Conservation (phyloP, 495 filamentous ascomycete species). For the Lepraria neglecta region DNA sequence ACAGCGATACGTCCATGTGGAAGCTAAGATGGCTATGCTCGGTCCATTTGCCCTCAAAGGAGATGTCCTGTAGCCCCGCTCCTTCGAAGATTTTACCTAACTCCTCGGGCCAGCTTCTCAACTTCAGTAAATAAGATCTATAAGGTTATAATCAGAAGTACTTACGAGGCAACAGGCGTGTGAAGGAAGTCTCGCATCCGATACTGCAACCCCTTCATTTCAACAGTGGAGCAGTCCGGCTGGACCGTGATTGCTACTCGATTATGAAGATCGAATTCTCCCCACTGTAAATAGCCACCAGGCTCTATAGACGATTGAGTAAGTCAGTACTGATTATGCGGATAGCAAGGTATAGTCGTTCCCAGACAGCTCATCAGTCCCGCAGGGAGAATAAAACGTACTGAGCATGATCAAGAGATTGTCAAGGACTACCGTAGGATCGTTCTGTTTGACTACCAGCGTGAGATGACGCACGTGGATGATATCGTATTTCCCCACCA, state of each 20-base stretch:
- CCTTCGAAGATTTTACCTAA: background rate
- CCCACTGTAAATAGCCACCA: background rate
- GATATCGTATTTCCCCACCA: conserved; percentile 34
- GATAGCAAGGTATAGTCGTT: too few relatives aligned
- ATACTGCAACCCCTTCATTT: background rate
- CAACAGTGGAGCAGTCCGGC: background rate
- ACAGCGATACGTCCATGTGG: too few relatives aligned
- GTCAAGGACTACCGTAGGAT: background rate
- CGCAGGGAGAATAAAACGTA: background rate
- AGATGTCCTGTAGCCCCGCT: background rate
- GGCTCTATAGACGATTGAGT: background rate
- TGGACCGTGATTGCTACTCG: background rate
- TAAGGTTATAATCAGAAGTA: background rate
- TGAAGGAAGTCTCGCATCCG: background rate
- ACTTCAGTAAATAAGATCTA: background rate
- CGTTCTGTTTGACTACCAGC: conserved; percentile 28
- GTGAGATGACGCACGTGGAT: conserved; percentile 35
- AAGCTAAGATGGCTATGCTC: background rate
- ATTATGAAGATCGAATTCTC: background rate
- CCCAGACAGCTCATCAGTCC: background rate
- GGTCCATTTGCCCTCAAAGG: background rate
- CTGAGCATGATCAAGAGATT: background rate
- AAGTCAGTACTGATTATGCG: background rate
- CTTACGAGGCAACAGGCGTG: background rate
- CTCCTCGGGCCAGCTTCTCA: background rate